Base-by-base conservation (phyloP, 2,329 filamentous ascomycete species). In the Escovopsis sp. region DNA sequence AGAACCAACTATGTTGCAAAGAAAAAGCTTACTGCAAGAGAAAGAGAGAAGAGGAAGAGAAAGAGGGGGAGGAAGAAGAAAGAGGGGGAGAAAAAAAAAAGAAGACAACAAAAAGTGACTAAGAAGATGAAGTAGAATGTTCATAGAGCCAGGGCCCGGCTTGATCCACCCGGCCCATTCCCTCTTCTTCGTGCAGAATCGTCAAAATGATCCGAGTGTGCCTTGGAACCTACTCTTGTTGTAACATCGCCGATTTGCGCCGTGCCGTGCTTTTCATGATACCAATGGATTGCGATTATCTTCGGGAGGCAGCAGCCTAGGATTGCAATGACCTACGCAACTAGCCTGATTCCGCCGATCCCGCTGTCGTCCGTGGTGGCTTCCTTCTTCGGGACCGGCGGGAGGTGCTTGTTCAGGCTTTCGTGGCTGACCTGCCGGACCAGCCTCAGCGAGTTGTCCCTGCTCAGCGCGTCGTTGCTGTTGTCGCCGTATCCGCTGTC, bases 371-470 rank as follows among this genome's bases (percentile, higher is more conserved):
- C 49, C 26, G 26, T 30, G 35, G 48, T 50, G 35, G 50, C 48
- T 46, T 56, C 53, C 47, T 58, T 53, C 26, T 46, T 51, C 18
- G 76, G 76, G 37, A 80, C 56, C 3, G 74, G 72, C 6, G 75
- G 76, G 38, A 80, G 56, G 10, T 68, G 67, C 59, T 80, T 80
- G 49, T 79, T 72, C 36, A 79, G 59, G 48, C 74, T 77, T 35
- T 74, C 70, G 38, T 67, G 68, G 56, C 72, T 73, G 45, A 74
- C 51, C 46, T 59, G 48, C 33, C 59, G 58, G 4, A 36, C 32
- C 36, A 64, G 51, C 45, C 53, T 59, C 4, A 59, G 40, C 15
- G 57, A 60, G 39, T 49, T 48, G 37, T 56, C 55, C 34, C 53
- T 47, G 43, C 49, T 55, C 40, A 56, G 53, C 18, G 57, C 53